These are phyloP conservation scores for Scedosporium apiospermum DNA, from an alignment of 2,329 filamentous ascomycete genomes.

Conservation along the genomic window DNA sequence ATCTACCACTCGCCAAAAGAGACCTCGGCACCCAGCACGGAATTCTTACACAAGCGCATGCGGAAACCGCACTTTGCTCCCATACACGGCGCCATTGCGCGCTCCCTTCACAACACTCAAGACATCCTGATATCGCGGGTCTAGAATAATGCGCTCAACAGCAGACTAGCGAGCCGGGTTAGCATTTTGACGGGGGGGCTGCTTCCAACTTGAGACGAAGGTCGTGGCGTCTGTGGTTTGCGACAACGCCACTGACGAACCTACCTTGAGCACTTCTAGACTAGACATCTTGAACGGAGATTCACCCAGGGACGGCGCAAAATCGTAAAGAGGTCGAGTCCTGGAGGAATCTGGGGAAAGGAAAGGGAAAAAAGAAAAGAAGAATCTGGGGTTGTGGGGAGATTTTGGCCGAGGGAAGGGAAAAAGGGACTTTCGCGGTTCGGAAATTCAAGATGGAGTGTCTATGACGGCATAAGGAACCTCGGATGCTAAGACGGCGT, in stretches of 20 bases:
- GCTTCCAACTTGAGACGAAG: not conserved
- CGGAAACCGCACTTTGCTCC: slow-evolving; percentile 93
- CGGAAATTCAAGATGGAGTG: not conserved
- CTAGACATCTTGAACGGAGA: slow-evolving; percentile 9
- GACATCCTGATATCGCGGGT: slow-evolving; percentile 77
- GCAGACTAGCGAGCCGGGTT: slow-evolving; percentile 39
- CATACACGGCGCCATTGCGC: slow-evolving; percentile 95
- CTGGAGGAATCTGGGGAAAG: not conserved
- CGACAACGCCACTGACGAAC: not conserved
- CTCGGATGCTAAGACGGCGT: not conserved
- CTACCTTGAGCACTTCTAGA: slow-evolving; percentile 20
- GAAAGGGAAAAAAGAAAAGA: not conserved
- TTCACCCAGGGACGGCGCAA: not conserved
- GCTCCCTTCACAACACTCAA: slow-evolving; percentile 84
- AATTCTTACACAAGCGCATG: slow-evolving; percentile 71
- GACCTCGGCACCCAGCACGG: not conserved
- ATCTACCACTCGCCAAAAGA: not conserved
- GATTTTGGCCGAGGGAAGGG: not conserved
- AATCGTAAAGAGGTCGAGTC: not conserved
- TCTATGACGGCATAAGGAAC: not conserved
- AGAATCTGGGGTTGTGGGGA: not conserved
- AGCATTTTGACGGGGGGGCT: not conserved
- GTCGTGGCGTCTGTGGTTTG: not conserved
- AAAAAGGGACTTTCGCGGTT: not conserved
- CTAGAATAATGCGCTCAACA: slow-evolving; percentile 67